These are phyloP conservation scores for Sisymbrium altissimum DNA, from an alignment of 345 rosid species.

Conservation along the genomic window DNA sequence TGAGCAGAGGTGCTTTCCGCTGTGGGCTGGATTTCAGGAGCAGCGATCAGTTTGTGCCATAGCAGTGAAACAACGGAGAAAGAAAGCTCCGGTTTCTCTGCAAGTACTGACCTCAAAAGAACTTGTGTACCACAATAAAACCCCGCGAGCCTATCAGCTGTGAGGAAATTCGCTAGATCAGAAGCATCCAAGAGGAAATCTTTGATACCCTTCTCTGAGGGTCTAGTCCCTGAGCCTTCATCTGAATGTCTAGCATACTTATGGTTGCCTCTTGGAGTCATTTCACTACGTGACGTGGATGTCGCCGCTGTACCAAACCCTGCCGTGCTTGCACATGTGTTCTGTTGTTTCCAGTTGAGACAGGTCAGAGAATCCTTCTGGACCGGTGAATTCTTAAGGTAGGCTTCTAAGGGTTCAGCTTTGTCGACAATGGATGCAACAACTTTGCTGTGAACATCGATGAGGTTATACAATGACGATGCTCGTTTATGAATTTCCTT, in stretches of 20 bases:
- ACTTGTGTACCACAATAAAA: constrained; percentile 78
- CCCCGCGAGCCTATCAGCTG: constrained; percentile 85
- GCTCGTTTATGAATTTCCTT: constrained; percentile 73
- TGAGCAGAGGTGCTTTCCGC: constrained; percentile 97
- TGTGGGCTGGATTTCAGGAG: constrained; percentile 85
- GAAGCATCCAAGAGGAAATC: constrained; percentile 81
- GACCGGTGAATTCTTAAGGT: constrained; percentile 54
- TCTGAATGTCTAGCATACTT: constrained; percentile 44
- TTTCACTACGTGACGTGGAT: constrained; percentile 40
- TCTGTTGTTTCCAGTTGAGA: constrained; percentile 45
- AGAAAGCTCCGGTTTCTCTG: constrained; percentile 87
- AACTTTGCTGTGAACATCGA: constrained; percentile 88
- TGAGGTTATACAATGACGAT: constrained; percentile 84
- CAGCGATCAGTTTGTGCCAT: constrained; percentile 89
- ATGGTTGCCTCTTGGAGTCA: constrained; percentile 43
- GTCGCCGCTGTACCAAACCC: constrained; percentile 43
- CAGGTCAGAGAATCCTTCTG: constrained; percentile 53
- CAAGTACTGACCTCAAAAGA: constrained; percentile 78
- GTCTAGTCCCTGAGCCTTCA: constrained; percentile 48
- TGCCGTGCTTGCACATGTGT: constrained; percentile 36
- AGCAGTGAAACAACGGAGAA: constrained; percentile 90
- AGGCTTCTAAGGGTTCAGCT: constrained; percentile 90
- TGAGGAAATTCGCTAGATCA: constrained; percentile 93
- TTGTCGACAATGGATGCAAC: constrained; percentile 90
- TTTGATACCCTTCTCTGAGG: constrained; percentile 52